Evolutionary conservation across 1,139 yeast genomes (phyloP), one percentile per base, ranked within the genome.

Genomic region (Candida anutae): DNA sequence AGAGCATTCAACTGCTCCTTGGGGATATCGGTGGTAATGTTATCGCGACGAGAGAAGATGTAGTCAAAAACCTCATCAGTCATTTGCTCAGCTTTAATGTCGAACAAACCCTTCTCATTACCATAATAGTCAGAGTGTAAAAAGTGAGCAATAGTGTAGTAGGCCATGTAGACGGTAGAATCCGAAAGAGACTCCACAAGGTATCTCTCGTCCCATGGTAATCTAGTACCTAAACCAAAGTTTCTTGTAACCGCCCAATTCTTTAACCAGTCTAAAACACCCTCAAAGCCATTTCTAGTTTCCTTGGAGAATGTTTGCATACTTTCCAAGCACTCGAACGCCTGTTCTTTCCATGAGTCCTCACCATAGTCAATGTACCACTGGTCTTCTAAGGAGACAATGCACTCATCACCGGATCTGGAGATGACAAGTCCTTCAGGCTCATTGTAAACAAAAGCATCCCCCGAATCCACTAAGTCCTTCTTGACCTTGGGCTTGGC

Each of bases 341-440:
- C 94, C 54, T 75, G 74, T n/a, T 66, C 57, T 53, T 82, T 82
- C 99, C 99, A 93, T 18, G 62, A 46, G 42, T 77, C 87, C 72
- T 93, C 99, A 70, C 98, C 98, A 50, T 93, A 93, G 56, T 93
- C 97, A 48, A 85, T 73, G 58, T 77, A 93, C 98, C 98, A 93
- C 68, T 93, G 99, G 61, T 93, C 98, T 62, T 93, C 97, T 34
- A 93, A 74, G 11, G 97, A 87, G 29, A 90, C 98, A 46, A 90
- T 77, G 71, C 98, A 90, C 34, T 80, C 90, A 53, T 90, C 99
- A 44, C 97, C 97, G 26, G 95, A 83, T 65, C 99, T 80, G 14
- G 97, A 88, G 30, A 85, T 70, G 29, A 90, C 95, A 32, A 69
- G 63, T 25, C 80, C 75, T 61, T 90, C 99, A 26, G 99, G 98